Percentiles rank a stretch among this genome's conserved stretches.
These are phyloP conservation scores for Trypanosoma platydactyli DNA, from an alignment of 208 protist genomes.

Conservation along the genomic window DNA sequence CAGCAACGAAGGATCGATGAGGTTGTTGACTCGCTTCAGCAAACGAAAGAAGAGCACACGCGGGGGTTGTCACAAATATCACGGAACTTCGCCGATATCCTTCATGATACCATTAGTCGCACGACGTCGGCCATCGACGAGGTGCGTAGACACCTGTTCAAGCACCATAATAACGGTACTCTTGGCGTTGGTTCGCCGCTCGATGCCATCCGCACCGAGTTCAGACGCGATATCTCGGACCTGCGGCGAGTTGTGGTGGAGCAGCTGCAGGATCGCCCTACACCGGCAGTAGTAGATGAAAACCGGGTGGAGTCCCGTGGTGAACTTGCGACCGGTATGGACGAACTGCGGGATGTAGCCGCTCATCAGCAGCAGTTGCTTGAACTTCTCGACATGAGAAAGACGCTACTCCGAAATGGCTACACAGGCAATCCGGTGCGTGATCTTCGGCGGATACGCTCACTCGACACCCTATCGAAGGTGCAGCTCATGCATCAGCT, in stretches of 20 bases:
- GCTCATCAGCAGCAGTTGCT: slow-evolving; percentile 3
- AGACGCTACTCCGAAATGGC: slow-evolving; percentile 1
- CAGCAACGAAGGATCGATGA: slow-evolving; percentile 16
- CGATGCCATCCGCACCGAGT: background rate
- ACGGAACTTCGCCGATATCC: slow-evolving; percentile 13
- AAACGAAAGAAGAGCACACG: background rate
- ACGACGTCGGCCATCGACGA: slow-evolving; percentile 12
- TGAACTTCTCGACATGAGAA: slow-evolving; percentile 16
- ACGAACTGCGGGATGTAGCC: background rate
- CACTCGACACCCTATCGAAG: slow-evolving; percentile 12
- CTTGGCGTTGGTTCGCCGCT: background rate
- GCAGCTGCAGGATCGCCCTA: background rate
- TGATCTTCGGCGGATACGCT: slow-evolving; percentile 1
- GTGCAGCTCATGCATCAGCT: slow-evolving; percentile 19
- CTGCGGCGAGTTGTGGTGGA: slow-evolving; percentile 7
- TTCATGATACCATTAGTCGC: slow-evolving; percentile 23
- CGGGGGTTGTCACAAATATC: slow-evolving; percentile 11
- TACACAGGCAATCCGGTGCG: slow-evolving; percentile 5
- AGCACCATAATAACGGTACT: background rate
- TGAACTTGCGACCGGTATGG: background rate
- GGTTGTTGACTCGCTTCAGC: background rate
- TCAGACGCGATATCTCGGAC: slow-evolving; percentile 3
- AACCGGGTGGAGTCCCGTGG: background rate
- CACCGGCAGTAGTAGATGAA: background rate
- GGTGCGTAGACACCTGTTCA: background rate